These are phyloP conservation scores for Purpureocillium takamizusanense DNA, from an alignment of 2,329 filamentous ascomycete genomes.

Conservation along the genomic window DNA sequence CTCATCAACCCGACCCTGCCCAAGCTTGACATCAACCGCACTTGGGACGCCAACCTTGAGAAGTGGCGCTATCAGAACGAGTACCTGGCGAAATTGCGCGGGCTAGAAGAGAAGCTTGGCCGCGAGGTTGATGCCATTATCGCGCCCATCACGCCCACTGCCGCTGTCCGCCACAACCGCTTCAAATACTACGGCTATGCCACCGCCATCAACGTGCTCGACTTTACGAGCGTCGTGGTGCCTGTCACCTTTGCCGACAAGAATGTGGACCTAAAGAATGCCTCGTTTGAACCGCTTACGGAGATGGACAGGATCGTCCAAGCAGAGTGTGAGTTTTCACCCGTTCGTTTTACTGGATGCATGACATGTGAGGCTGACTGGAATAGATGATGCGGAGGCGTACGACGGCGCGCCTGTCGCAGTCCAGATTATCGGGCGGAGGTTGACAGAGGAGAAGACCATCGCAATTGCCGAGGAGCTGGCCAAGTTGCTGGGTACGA, in stretches of 20 bases:
- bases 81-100: slow-evolving; percentile 17
- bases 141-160: slow-evolving; percentile 28
- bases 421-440: slow-evolving; percentile 15
- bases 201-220: slow-evolving; percentile 25
- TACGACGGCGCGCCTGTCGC: slow-evolving; percentile 15
- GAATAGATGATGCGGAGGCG: slow-evolving; percentile 10
- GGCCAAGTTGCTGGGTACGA: slow-evolving; percentile 18
- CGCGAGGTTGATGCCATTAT: slow-evolving; percentile 27
- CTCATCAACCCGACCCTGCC: slow-evolving; percentile 9
- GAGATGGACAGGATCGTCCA: slow-evolving; percentile 12
- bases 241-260: slow-evolving; percentile 34
- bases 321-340: slow-evolving; percentile 13
- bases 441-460: slow-evolving; percentile 14
- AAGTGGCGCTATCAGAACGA: slow-evolving; percentile 23
- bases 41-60: slow-evolving; percentile 17
- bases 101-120: slow-evolving; percentile 9
- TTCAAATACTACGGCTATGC: slow-evolving; percentile 29
- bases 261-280: slow-evolving; percentile 18
- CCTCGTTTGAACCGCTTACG: slow-evolving; percentile 9
- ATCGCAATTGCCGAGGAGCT: slow-evolving; percentile 25
- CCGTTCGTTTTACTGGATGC: background rate
- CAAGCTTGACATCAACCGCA: slow-evolving; percentile 16
- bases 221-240: slow-evolving; percentile 31
- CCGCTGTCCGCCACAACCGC: slow-evolving; percentile 26
- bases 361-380: too few relatives aligned